phyloP scores from a whole-genome alignment of 2,329 filamentous ascomycete genomes.

The Trichoderma aggressivum region DNA sequence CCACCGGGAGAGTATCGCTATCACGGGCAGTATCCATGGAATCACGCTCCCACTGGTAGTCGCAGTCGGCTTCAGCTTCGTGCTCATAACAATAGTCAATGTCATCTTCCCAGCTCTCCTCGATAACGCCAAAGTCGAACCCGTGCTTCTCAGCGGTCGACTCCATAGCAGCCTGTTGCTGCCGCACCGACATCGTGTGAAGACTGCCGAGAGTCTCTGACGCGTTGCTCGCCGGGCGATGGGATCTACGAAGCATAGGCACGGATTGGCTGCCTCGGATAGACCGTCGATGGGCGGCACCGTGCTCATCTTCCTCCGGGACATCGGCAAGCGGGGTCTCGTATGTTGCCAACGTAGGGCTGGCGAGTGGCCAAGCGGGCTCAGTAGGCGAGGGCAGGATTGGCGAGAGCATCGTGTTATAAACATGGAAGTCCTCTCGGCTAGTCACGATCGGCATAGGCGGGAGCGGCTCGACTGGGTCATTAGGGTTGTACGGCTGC shows the following conservation, averaged over 20 bases:
- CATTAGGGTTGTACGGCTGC: slow-evolving; percentile 38
- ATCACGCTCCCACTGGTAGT: slow-evolving; percentile 62
- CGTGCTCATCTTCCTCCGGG: slow-evolving; percentile 60
- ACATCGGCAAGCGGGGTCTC: slow-evolving; percentile 54
- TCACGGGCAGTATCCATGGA: slow-evolving; percentile 45
- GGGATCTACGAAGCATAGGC: slow-evolving; percentile 46
- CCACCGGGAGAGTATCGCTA: slow-evolving; percentile 23
- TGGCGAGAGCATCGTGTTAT: background rate
- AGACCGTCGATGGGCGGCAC: slow-evolving; percentile 36
- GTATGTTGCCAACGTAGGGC: slow-evolving; percentile 29
- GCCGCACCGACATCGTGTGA: slow-evolving; percentile 31
- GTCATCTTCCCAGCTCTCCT: slow-evolving; percentile 63
- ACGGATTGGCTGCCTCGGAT: slow-evolving; percentile 55
- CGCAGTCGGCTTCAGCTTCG: slow-evolving; percentile 62
- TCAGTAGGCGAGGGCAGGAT: slow-evolving; percentile 31
- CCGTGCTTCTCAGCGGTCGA: slow-evolving; percentile 15
- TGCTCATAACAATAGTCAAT: slow-evolving; percentile 71
- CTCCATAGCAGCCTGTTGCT: slow-evolving; percentile 29
- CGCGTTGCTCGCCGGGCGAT: slow-evolving; percentile 45
- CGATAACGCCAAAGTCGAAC: slow-evolving; percentile 29
- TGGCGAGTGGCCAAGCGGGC: slow-evolving; percentile 40
- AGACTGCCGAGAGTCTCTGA: slow-evolving; percentile 52
- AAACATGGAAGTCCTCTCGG: background rate
- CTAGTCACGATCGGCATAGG: slow-evolving; percentile 8
- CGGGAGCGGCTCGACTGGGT: slow-evolving; percentile 23